phyloP scores from a whole-genome alignment of 768 basidiomycete genomes.

The Pleurotus citrinopileatus region DNA sequence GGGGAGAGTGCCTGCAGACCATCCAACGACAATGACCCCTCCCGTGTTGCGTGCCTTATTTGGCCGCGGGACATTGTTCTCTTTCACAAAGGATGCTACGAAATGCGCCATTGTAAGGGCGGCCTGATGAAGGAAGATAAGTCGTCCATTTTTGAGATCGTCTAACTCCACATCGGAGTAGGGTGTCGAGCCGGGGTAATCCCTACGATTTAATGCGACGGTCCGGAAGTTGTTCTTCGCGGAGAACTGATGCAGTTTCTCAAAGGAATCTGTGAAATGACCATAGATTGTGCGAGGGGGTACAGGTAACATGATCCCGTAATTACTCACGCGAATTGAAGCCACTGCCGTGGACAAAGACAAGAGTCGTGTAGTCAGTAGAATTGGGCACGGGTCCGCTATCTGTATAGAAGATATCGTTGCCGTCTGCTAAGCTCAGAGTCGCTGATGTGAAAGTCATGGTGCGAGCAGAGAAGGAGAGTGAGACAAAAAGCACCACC shows the following conservation, averaged over 20 bases:
- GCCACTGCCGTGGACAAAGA: slow-evolving; percentile 19
- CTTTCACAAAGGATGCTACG: slow-evolving; percentile 15
- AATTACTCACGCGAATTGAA: slow-evolving; percentile 19
- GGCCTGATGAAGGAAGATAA: slow-evolving; percentile 13
- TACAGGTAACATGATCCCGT: background rate
- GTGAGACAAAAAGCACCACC: background rate
- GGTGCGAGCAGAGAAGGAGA: background rate
- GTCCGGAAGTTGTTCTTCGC: slow-evolving; percentile 9
- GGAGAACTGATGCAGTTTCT: slow-evolving; percentile 19
- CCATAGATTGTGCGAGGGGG: background rate
- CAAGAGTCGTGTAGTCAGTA: slow-evolving; percentile 17
- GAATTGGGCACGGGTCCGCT: slow-evolving; percentile 2
- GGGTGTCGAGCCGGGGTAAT: slow-evolving; percentile 17
- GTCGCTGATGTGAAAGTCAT: background rate
- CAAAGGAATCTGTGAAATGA: slow-evolving; percentile 14
- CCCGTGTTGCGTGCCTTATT: slow-evolving; percentile 12
- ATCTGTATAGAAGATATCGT: background rate
- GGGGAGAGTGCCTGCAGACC: slow-evolving; percentile 17
- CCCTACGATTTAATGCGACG: slow-evolving; percentile 10
- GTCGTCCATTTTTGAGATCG: slow-evolving; percentile 8
- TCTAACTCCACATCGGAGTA: slow-evolving; percentile 23
- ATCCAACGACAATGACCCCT: slow-evolving; percentile 18
- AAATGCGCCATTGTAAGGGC: slow-evolving; percentile 19
- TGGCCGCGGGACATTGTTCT: slow-evolving; percentile 16
- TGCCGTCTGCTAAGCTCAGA: background rate